These are phyloP conservation scores for Lichenothelia convexa DNA, from an alignment of 495 filamentous ascomycete species.

Conservation along the genomic window DNA sequence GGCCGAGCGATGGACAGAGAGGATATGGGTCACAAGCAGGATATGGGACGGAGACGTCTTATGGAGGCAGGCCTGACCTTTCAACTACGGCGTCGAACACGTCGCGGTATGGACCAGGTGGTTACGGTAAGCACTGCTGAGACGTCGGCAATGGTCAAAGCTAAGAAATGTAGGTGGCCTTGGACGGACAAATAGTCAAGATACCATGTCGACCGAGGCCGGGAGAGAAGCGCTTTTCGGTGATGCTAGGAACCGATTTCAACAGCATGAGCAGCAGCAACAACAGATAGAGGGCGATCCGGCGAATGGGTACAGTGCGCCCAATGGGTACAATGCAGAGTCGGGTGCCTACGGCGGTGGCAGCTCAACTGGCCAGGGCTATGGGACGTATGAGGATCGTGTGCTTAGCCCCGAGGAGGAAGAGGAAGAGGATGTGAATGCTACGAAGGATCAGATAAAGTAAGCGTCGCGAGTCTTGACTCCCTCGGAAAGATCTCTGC, in stretches of 20 bases:
- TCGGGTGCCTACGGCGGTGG: not conserved
- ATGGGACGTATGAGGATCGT: slow-evolving; percentile 42
- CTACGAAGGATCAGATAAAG: slow-evolving; percentile 58
- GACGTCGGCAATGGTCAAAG: too few relatives aligned
- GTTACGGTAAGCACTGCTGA: too few relatives aligned
- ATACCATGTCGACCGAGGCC: slow-evolving; percentile 15
- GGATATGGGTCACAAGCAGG: too few relatives aligned
- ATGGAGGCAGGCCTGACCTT: slow-evolving; percentile 1
- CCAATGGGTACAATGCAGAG: slow-evolving; percentile 5
- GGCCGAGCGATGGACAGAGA: slow-evolving; percentile 10
- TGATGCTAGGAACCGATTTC: slow-evolving; percentile 28
- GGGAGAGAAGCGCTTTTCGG: slow-evolving; percentile 35
- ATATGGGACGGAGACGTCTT: too few relatives aligned
- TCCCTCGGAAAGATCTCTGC: too few relatives aligned
- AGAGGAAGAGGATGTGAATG: slow-evolving; percentile 39
- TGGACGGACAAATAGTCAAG: slow-evolving; percentile 12
- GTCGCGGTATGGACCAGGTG: slow-evolving; percentile 6
- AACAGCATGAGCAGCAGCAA: slow-evolving; percentile 27
- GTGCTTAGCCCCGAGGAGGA: slow-evolving; percentile 54
- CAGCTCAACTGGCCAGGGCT: slow-evolving; percentile 16
- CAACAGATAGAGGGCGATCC: slow-evolving; percentile 3
- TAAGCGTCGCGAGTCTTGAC: too few relatives aligned
- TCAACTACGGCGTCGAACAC: not conserved
- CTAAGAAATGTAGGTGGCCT: too few relatives aligned
- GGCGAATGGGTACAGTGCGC: not conserved